Evolutionary conservation across 169 alveolate genomes (phyloP), one percentile per base, ranked within the genome.

Genomic region (Cryptosporidium andersoni): DNA sequence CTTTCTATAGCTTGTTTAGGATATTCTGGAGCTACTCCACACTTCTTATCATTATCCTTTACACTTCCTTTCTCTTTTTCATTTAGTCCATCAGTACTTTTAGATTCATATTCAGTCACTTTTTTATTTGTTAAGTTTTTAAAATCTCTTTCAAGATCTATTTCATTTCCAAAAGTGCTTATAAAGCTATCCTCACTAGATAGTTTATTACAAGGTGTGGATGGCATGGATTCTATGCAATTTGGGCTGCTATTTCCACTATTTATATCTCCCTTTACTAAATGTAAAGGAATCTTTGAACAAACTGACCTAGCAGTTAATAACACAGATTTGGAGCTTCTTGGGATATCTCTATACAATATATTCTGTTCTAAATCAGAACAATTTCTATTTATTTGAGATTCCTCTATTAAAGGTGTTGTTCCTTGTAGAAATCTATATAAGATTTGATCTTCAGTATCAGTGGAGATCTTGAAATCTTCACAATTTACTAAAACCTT

Each of bases 141-240:
- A 12, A 45, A 7, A n/a, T 51, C 60, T 16, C 60, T 68, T 58
- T 39, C 7, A 45, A 74, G 39, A 0, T 74, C 74, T 5, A 58
- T 68, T 58, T 74, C 85, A 42, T 64, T 74, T 36, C 60, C 85
- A 25, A 36, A 58, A n/a, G 64, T 74, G 25, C 85, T 74, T 14
- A 74, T 64, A 58, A 74, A 74, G 9, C 85, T 74, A 14, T 74
- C 85, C 39, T 74, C 68, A 58, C 85, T 74, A 58, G 55, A 58
- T 58, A 60, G 47, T 74, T 49, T 49, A 49, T 49, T 49, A 49
- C 55, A 9, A 9, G 12, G 14, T 49, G 55, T 9, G 14, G 55
- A 49, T 9, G 14, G 25, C 25, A 60, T 34, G 11, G 45, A 60
- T 3, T n/a, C 65, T 60, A 47, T 34, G 2, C 49, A 60, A 4